Evolutionary conservation across 331 rosid genomes (phyloP), one percentile per base, ranked within the genome.

Genomic region (Ulmus americana): DNA sequence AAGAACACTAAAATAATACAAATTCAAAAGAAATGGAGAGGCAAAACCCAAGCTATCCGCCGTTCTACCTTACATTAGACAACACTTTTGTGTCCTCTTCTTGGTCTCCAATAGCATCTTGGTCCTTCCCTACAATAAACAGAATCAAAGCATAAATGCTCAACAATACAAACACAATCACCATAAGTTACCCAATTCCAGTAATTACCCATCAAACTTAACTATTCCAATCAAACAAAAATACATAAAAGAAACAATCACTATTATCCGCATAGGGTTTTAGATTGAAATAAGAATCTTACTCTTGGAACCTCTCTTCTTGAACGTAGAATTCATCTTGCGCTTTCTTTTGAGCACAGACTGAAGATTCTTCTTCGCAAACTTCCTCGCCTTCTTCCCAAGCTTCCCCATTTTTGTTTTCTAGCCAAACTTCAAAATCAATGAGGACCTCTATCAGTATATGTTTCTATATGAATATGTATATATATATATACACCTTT

Each of bases 381-480:
- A 94, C 83, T 92, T 92, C 86, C 97, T 82, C 5, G 95, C 97
- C 65, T 87, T 92, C 85, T 85, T 89, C 51, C 97, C 98, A 13
- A 92, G 78, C 80, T 92, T 92, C 39, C 90, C 95, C 98, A 92
- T 92, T 62, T 2, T 16, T 6, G 44, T 10, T 12, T 44, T 2
- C 35, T 28, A 28, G 35, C 35, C 35, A 28, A 28, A 28, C 35
- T 28, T 28, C 35, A 28, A 28, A 28, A 28, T 28, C 35, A 28
- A 28, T 2, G 35, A 28, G 22, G 22, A 20, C 22, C 2, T 20
- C 22, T 20, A 20, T 20, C 22, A 20, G 22, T 20, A 20, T 20
- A 20, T 20, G 22, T 20, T 20, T 20, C 22, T 20, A 28, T 28
- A 28, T 28, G 35, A 2, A 28, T 28, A 28, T 28, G 4, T 28